Evolutionary conservation across 352 stramenopile species (phyloP), one percentile per base, ranked within the genome.

Genomic region (Phytophthora lateralis): DNA sequence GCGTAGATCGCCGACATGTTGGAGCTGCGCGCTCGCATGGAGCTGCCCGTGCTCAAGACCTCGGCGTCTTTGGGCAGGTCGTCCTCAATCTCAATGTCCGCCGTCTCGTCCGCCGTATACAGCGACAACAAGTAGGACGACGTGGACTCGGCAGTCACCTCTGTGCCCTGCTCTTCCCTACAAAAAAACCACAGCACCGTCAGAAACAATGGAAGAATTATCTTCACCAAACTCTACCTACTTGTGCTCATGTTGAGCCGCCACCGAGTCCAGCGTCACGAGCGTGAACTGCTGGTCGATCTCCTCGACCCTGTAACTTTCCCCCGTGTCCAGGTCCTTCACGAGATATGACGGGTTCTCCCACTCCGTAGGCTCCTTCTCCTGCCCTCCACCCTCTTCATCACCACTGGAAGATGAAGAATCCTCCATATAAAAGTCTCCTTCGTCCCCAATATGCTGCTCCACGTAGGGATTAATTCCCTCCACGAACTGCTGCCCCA

Each of bases 271-370:
- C 12, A 93, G 68, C 32, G 82, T 91, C 21, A 91, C 76, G 42
- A 93, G 67, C 17, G 73, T 87, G 49, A 91, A 93, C 42, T 91
- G 81, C 67, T 91, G 82, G 48, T 93, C 85, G 60, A 93, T 93
- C 65, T 93, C 80, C 45, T 93, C 85, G 4, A 93, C 82, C 21
- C 81, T 69, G 54, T 91, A 93, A 17, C 74, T 88, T 66, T 90
- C 78, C 34, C 85, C 85, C 37, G 80, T 91, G 61, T 93, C 85
- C 38, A 93, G 71, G 57, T 93, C 80, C 55, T 91, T 91, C 6
- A 93, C 85, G 32, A 93, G 50, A 54, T 93, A 93, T 20, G 78
- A 88, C 54, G 82, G 82, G 49, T 91, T 91, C 63, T 91, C 82
- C 82, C 82, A 91, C 54, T 83, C 75, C 6, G 78, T 58, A 12